Base-by-base conservation (phyloP, 768 basidiomycete species). In the Agaricus sinodeliciosus region DNA sequence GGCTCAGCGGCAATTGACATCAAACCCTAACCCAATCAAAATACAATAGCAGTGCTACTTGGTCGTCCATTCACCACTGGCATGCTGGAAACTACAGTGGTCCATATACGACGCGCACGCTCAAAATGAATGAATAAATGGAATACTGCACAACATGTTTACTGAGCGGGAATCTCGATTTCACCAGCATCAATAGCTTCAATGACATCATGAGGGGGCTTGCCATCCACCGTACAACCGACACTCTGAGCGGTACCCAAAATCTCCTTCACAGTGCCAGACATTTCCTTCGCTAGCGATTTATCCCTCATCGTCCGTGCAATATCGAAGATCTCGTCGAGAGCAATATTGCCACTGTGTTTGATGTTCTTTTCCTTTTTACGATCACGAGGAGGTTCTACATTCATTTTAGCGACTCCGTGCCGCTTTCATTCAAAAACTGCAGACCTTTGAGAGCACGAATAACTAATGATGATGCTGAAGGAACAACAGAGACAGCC, bases 281-380 rank as follows among this genome's bases (percentile, higher is more conserved):
- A 80, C 52, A 97, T 78, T 60, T 86, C 84, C 79, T 94, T 97
- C 60, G 94, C 88, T 55, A 97, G 75, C 7, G 94, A 96, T 73
- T 97, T 97, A 72, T 74, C 74, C 72, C 80, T 87, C 94, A 99
- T 95, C 58, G 84, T 95, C 69, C 96, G 89, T 59, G 95, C 94
- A 69, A 97, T 94, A 59, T 93, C 87, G 67, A 90, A 72, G 65
- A 99, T 93, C 70, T 96, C 92, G 65, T 95, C 93, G 52, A 97
- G 78, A 52, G 93, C 65, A 59, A 99, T 80, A 77, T 97, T 98
- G 56, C 96, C 96, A 57, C 73, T 72, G 81, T 98, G 96, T 73
- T 97, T 97, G 78, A 99, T 96, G 81, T 98, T 99, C 81, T 99
- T 99, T 82, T 99, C 95, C 85, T 99, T 99, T 75, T 99, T 99